Percentiles rank a stretch among this genome's conserved stretches.
Conservation (phyloP, 1,284 basidiomycete species). For the Phellopilus nigrolimitatus region DNA sequence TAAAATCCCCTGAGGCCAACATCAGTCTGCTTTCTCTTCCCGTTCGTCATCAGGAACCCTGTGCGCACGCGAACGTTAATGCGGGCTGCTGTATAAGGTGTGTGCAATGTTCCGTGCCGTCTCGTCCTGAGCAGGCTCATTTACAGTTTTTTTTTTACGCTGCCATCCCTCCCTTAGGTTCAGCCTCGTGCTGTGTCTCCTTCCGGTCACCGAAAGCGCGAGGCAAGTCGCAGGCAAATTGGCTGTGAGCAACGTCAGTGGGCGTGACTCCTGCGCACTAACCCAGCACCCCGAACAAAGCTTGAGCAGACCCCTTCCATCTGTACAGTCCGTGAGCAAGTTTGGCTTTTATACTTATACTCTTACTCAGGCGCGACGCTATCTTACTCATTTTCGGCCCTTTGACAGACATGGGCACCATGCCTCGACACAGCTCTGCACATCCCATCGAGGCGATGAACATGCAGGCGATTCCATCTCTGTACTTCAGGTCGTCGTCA, state of each 20-base stretch:
- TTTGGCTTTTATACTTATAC: background rate
- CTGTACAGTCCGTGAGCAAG: background rate
- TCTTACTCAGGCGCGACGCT: background rate
- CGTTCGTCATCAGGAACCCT: background rate
- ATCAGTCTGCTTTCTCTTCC: background rate
- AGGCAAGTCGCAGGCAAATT: slow-evolving; percentile 11
- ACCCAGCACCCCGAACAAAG: background rate
- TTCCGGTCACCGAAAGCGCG: slow-evolving; percentile 15
- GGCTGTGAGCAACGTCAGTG: background rate
- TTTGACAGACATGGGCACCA: background rate
- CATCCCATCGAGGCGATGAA: slow-evolving; percentile 6
- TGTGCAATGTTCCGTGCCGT: background rate
- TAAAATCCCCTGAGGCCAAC: slow-evolving; percentile 20
- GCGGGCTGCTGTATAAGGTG: slow-evolving; percentile 6
- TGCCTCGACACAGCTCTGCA: slow-evolving; percentile 13
- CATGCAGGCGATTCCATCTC: slow-evolving; percentile 15
- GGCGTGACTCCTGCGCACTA: background rate
- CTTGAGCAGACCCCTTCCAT: background rate
- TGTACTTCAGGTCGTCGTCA: slow-evolving; percentile 16
- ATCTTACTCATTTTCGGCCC: background rate
- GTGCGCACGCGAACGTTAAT: background rate
- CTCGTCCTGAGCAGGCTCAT: slow-evolving; percentile 1
- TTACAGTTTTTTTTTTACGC: background rate
- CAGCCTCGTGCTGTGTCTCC: slow-evolving; percentile 19
- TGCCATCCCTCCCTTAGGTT: slow-evolving; percentile 1